Percentiles rank a stretch among this genome's conserved stretches.
phyloP scores from a whole-genome alignment of 75 land plant genomes.

The Isoetes taiwanensis region DNA sequence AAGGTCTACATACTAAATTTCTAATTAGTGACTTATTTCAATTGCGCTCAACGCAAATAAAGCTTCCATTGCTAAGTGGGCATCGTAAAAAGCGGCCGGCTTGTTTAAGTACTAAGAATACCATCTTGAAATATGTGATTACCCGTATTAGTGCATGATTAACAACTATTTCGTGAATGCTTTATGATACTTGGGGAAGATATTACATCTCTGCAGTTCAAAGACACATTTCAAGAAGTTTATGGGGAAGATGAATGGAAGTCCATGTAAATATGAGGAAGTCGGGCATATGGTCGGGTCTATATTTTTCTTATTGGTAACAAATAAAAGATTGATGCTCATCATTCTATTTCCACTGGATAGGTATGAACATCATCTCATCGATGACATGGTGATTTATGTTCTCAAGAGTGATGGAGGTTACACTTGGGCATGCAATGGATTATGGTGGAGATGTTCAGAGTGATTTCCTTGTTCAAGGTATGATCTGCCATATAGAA shows the following conservation, averaged over 20 bases:
- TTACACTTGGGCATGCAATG: slow-evolving; percentile 88
- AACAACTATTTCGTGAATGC: no score
- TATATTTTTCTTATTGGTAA: background rate
- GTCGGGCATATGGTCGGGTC: slow-evolving; percentile 52
- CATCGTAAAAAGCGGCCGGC: slow-evolving; percentile 80
- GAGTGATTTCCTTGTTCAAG: slow-evolving; percentile 89
- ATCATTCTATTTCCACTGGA: background rate
- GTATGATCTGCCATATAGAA: slow-evolving; percentile 10
- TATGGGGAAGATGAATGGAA: slow-evolving; percentile 81
- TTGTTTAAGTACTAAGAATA: slow-evolving; percentile 74
- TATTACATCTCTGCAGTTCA: slow-evolving; percentile 30
- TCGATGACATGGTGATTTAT: slow-evolving; percentile 92
- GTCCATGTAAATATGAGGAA: slow-evolving; percentile 56
- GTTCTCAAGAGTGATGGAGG: slow-evolving; percentile 80
- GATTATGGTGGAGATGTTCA: slow-evolving; percentile 93
- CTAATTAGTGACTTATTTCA: no score
- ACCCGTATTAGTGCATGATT: no score
- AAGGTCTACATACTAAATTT: no score
- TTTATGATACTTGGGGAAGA: no score
- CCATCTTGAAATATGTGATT: slow-evolving; percentile 42
- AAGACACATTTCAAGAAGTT: slow-evolving; percentile 75
- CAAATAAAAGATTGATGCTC: background rate
- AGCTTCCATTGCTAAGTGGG: slow-evolving; percentile 69
- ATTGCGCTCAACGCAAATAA: no score
- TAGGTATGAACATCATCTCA: slow-evolving; percentile 84